phyloP scores from a whole-genome alignment of 352 stramenopile genomes.

The Thalassiosira gravida region DNA sequence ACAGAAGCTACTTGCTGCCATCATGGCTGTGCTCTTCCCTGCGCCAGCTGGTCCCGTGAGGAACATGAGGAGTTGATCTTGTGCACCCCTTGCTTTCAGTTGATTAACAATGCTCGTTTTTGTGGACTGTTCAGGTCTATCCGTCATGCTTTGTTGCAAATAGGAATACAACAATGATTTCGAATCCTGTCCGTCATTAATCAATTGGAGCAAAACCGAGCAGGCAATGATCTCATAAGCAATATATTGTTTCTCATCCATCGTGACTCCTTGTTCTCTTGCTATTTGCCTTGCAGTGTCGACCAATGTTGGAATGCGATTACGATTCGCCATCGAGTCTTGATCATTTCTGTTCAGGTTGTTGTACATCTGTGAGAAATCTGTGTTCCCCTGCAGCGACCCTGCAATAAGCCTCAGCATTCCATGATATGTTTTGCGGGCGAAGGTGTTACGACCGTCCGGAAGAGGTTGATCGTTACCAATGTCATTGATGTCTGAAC shows the following conservation, averaged over 20 bases:
- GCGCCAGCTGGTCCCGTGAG: slow-evolving; percentile 28
- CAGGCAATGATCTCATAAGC: slow-evolving; percentile 42
- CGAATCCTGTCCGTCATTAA: neutral
- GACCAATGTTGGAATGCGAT: neutral
- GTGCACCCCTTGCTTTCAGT: slow-evolving; percentile 18
- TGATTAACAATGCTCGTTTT: neutral
- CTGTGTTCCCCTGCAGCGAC: no score
- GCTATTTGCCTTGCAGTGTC: no score
- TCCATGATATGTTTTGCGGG: no score
- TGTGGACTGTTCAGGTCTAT: no score
- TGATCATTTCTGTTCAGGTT: slow-evolving; percentile 1
- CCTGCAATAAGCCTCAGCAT: no score
- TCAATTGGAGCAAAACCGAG: slow-evolving; percentile 30
- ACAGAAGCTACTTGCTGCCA: slow-evolving; percentile 18
- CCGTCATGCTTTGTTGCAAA: neutral
- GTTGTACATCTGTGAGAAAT: no score
- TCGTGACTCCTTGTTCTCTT: neutral
- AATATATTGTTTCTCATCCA: slow-evolving; percentile 47
- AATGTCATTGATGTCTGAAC: no score
- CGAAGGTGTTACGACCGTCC: no score
- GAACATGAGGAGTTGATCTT: slow-evolving; percentile 37
- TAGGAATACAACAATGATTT: neutral
- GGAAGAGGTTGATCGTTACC: no score
- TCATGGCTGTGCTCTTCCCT: slow-evolving; percentile 30
- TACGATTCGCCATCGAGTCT: neutral